phyloP scores from a whole-genome alignment of 176 grass and related monocot species.

The Stipa capillata region DNA sequence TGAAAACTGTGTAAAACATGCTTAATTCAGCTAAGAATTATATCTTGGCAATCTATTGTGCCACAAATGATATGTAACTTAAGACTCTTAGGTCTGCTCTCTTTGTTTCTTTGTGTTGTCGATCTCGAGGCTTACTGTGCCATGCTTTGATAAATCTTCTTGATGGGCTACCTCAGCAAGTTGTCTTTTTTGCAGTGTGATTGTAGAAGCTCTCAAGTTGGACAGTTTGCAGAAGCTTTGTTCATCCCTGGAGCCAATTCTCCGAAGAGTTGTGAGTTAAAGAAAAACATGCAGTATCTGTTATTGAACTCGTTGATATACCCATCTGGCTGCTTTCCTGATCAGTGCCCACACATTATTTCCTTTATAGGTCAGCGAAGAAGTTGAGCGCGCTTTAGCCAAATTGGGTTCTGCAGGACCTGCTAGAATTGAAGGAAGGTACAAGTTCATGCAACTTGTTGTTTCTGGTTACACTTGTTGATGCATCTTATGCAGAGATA shows the following conservation, averaged over 20 bases:
- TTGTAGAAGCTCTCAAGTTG: conserved; percentile 94
- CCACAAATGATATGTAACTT: neutral
- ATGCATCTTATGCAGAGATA: neutral
- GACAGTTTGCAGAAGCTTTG: conserved; percentile 95
- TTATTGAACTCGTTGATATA: conserved; percentile 4
- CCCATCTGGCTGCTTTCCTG: conserved; percentile 11
- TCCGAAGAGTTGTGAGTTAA: conserved; percentile 88
- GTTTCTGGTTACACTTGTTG: too few relatives aligned
- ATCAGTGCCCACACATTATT: conserved; percentile 1
- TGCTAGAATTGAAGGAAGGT: conserved; percentile 92
- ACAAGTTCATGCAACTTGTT: conserved; percentile 19
- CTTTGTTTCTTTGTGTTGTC: neutral
- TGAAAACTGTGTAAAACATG: neutral
- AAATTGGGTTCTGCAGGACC: conserved; percentile 65
- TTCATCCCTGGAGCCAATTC: conserved; percentile 93
- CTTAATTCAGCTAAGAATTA: neutral
- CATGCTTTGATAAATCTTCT: too few relatives aligned
- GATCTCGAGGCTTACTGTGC: too few relatives aligned
- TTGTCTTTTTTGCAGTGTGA: conserved; percentile 53
- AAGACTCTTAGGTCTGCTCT: neutral
- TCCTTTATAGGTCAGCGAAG: conserved; percentile 80
- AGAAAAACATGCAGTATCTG: too few relatives aligned
- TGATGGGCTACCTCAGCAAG: conserved; percentile 7
- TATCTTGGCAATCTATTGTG: neutral
- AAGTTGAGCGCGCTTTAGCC: conserved; percentile 93